Conservation (phyloP, 345 rosid genomes). For the Salix arbutifolia region DNA sequence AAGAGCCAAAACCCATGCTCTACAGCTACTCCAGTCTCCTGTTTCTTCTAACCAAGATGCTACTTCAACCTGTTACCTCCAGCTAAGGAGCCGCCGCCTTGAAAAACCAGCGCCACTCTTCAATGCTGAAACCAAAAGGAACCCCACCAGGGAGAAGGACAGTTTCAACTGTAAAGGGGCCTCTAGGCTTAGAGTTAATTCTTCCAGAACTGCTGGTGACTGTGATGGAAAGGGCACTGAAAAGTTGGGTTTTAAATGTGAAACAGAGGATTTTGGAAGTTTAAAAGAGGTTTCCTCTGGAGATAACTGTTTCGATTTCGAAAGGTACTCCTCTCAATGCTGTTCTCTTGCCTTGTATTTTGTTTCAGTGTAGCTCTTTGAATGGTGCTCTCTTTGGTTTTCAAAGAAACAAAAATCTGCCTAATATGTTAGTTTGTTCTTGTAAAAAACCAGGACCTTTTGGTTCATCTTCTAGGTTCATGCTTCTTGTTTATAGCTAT, state of each 20-base stretch:
- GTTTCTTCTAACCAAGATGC: conserved; percentile 6
- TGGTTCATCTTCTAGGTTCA: neutral
- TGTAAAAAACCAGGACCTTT: neutral
- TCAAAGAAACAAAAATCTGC: neutral
- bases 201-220: neutral
- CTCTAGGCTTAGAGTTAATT: neutral
- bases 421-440: neutral
- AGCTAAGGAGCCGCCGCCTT: conserved; percentile 64
- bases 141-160: neutral
- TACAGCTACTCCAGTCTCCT: conserved; percentile 37
- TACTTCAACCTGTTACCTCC: conserved; percentile 52
- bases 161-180: neutral
- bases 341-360: neutral
- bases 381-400: neutral
- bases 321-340: conserved; percentile 33
- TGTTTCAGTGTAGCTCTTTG: neutral
- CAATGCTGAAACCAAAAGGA: neutral
- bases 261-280: conserved; percentile 12
- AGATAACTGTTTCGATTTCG: conserved; percentile 46
- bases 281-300: conserved; percentile 38
- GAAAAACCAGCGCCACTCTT: conserved; percentile 30
- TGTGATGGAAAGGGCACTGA: neutral
- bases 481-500: neutral
- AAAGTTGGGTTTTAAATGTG: conserved; percentile 7
- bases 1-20: conserved; percentile 58